Base-by-base conservation (phyloP, 1,139 yeast genomes). In the Schizosaccharomyces versatilis region DNA sequence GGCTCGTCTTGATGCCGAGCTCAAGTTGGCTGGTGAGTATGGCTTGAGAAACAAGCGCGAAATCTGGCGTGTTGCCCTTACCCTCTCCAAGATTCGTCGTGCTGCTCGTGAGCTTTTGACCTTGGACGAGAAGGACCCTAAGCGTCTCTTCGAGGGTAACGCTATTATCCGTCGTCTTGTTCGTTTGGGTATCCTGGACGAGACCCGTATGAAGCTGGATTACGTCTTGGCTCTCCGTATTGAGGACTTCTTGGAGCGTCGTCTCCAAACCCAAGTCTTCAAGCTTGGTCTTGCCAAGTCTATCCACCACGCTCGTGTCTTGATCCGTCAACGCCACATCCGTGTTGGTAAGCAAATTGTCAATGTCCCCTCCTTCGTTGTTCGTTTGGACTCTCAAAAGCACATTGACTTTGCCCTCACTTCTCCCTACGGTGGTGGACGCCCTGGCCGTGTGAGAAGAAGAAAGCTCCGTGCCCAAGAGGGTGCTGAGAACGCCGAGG, bases 371-470 rank as follows among this genome's bases (percentile, higher is more conserved):
- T 88, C 97, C 64, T 90, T 90, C 90, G 84, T 88, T 80, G 99
- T 90, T 64, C 93, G 99, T 80, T 83, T 90, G 74, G 99, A 90
- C 78, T 88, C 98, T 66, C 98, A 90, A 78, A 90, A 90, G 84
- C 98, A 93, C 86, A 86, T 90, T 76, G 98, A 90, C 81, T 90
- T 90, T 68, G 94, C 98, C 69, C 82, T 88, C 73, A 85, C 84
- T 74, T 90, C 98, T 65, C 98, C 99, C 75, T 90, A 84, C 85
- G 98, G 59, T 73, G 98, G 98, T 78, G 98, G 96, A 68, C 90
- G 98, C 79, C 93, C 98, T 68, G 99, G 99, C 74, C 93, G 98
- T 81, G 95, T 85, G 70, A 93, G 93, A 82, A 86, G 98, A 84
- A 88, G 79, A 78, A 80, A 83, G 73, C 80, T 75, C 71, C 80